Conservation (phyloP, 495 filamentous ascomycete species). For the Penicillium fimorum region DNA sequence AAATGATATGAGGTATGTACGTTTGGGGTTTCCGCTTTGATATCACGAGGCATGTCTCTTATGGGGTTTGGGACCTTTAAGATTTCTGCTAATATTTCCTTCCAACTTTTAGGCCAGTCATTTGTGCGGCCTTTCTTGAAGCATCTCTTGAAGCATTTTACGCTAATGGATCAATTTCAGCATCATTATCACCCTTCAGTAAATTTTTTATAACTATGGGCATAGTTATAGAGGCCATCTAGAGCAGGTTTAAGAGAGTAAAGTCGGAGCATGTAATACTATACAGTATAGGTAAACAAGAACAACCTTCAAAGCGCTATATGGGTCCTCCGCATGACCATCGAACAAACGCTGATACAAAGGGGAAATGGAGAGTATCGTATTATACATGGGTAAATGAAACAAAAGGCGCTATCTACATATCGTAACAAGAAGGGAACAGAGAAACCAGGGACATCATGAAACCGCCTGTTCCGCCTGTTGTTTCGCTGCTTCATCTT, state of each 20-base stretch:
- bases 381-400: constrained; percentile 7
- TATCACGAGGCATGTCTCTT: not conserved
- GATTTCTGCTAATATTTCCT: not conserved
- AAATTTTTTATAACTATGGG: not conserved
- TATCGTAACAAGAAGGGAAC: constrained; percentile 6
- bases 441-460: constrained; percentile 10
- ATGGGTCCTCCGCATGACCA: not conserved
- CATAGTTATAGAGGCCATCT: not conserved
- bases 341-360: not conserved
- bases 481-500: constrained; percentile 34
- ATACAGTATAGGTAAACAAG: not conserved
- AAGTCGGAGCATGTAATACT: not conserved
- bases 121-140: not conserved
- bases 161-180: not conserved
- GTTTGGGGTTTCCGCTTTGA: not conserved
- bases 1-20: not conserved
- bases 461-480: constrained; percentile 12
- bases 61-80: not conserved
- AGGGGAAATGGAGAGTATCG: constrained; percentile 2
- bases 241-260: not conserved
- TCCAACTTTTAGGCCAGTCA: not conserved
- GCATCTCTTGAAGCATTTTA: not conserved
- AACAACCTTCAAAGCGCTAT: not conserved
- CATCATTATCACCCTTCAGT: not conserved
- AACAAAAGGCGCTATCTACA: constrained; percentile 18